Base-by-base conservation (phyloP, 2,329 filamentous ascomycete genomes). In the Erysiphe neolycopersici region DNA sequence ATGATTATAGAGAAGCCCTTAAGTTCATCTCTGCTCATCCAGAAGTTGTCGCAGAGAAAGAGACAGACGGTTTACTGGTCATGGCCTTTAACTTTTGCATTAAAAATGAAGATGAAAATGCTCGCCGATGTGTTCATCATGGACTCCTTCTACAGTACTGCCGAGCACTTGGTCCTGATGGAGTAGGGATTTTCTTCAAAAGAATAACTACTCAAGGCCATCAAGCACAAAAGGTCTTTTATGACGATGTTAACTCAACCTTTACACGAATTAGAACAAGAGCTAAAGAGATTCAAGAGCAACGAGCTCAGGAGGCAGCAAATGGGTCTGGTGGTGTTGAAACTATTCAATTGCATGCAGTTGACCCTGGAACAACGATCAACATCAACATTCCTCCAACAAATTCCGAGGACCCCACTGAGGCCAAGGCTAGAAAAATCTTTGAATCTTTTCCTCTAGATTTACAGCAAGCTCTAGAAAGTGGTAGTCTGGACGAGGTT, bases 281-380 rank as follows among this genome's bases (percentile, higher is more conserved):
- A 47, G 66, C 64, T 14, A 64, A 62, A 48, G 66, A 69, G 44
- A 62, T 59, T 26, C 48, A 57, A 3, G 63, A 59, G 36, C 61
- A 63, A 46, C 54, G 59, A 33, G 66, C 64, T 36, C 71, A 70
- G 48, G 67, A 78, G 51, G 62, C 66, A 38, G 66, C 63, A 5
- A 65, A 64, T 17, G 64, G 64, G 8, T 61, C 61, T 1, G 71
- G 67, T 19, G 82, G 78, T 17, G 79, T 92, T 10, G 89, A 98
- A 63, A 87, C 94, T 60, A 98, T 98, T 52, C 91, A 98, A 61
- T 69, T 98, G 40, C 89, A 98, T 58, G 87, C 89, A 13, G 85
- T 98, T 11, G 84, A 94, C 59, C 87, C 87, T 0, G 79, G 79
- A 41, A 94, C 87, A 3, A 77, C 80, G 47, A 94, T 98, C 58